phyloP scores from a whole-genome alignment of 192 early-diverging fungal species.

The Coemansia sp. region DNA sequence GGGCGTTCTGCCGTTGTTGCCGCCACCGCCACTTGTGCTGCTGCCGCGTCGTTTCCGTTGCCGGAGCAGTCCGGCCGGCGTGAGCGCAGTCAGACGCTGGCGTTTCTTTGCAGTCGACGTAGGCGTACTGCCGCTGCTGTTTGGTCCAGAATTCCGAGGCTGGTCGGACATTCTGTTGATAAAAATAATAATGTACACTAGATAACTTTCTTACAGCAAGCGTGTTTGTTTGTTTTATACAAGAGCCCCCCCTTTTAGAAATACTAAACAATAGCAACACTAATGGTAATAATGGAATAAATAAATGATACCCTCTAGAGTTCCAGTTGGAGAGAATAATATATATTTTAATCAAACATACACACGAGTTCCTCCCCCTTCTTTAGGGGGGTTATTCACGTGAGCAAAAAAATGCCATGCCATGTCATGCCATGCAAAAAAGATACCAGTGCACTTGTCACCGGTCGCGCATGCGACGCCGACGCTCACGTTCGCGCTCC shows the following conservation, averaged over 20 bases:
- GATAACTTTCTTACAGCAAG: neutral
- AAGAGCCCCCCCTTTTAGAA: neutral
- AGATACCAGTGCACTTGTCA: neutral
- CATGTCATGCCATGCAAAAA: neutral
- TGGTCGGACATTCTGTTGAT: neutral
- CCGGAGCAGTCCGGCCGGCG: conserved; percentile 25
- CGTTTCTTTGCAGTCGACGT: conserved; percentile 29
- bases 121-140: neutral
- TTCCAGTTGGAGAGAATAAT: too few relatives aligned
- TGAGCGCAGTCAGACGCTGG: conserved; percentile 24
- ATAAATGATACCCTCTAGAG: too few relatives aligned
- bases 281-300: too few relatives aligned
- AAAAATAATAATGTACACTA: neutral
- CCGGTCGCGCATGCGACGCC: conserved; percentile 15
- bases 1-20: neutral
- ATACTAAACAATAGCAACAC: too few relatives aligned
- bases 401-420: neutral
- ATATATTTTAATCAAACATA: too few relatives aligned
- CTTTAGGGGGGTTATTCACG: conserved; percentile 5
- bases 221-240: neutral
- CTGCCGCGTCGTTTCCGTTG: conserved; percentile 40
- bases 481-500: conserved; percentile 21
- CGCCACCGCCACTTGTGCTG: neutral
- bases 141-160: neutral
- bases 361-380: too few relatives aligned